Percentiles rank a stretch among this genome's conserved stretches.
phyloP scores from a whole-genome alignment of 1,139 yeast species.

The Debaryomyces fabryi region DNA sequence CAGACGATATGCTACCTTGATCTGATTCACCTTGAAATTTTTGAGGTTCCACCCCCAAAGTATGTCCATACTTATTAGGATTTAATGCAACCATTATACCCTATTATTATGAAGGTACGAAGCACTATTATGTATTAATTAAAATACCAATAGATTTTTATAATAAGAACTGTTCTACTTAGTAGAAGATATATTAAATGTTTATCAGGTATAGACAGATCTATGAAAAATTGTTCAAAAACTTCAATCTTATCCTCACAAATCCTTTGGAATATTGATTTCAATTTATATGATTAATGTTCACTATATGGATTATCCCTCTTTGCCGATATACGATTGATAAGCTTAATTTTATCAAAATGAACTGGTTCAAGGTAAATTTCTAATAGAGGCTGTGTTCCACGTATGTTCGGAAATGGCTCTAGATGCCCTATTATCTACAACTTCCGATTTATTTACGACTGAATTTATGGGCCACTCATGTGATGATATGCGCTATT shows the following conservation, averaged over 20 bases:
- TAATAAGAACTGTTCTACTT: background rate
- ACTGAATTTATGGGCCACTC: background rate
- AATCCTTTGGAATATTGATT: background rate
- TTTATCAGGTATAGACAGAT: background rate
- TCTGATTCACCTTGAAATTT: slow-evolving; percentile 8
- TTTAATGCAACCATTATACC: background rate
- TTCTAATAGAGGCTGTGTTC: slow-evolving; percentile 4
- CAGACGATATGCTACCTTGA: slow-evolving; percentile 3
- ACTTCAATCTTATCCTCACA: background rate
- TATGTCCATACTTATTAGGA: background rate
- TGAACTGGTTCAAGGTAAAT: background rate
- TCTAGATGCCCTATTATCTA: background rate
- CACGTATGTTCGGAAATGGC: background rate
- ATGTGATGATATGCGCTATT: background rate
- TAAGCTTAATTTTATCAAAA: background rate
- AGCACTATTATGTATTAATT: background rate
- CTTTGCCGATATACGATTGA: background rate
- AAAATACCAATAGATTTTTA: background rate
- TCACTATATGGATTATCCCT: background rate
- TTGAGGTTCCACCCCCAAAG: background rate
- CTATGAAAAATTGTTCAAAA: background rate
- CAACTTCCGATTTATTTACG: background rate
- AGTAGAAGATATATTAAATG: background rate
- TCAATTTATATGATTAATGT: background rate
- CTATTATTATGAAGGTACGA: background rate